Percentiles rank a stretch among this genome's conserved stretches.
Conservation (phyloP, 73 alveolate genomes). For the Paramecium bursaria region DNA sequence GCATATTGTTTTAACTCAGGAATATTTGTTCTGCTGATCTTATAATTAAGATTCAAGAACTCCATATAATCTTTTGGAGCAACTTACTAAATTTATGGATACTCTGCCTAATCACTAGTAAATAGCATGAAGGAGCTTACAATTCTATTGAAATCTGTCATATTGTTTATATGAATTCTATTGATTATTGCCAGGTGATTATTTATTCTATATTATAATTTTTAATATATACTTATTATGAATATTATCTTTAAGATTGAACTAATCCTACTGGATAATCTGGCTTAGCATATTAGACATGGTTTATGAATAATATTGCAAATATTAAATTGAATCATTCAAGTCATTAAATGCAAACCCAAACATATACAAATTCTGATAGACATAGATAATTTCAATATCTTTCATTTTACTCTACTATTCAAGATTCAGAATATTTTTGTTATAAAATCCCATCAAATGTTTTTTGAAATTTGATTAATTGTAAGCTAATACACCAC, state of each 20-base stretch:
- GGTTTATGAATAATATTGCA: neutral
- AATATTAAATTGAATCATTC: neutral
- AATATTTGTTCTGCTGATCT: too few species aligned
- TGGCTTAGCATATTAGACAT: neutral
- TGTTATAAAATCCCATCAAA: neutral
- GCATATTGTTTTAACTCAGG: too few species aligned
- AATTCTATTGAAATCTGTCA: neutral
- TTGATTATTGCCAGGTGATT: neutral
- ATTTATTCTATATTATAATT: neutral
- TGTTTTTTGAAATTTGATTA: neutral
- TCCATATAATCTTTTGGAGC: too few species aligned
- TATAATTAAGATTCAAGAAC: too few species aligned
- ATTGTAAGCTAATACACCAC: constrained; percentile 1
- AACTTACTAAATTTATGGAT: too few species aligned
- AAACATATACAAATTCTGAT: neutral
- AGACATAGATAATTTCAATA: neutral
- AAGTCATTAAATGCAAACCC: neutral
- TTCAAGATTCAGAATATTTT: neutral
- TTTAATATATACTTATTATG: neutral
- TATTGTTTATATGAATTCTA: neutral
- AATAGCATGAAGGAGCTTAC: neutral
- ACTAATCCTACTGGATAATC: neutral
- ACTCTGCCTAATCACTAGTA: constrained; percentile 4
- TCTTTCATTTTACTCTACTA: neutral
- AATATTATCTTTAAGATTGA: neutral